Conservation (phyloP, 2,329 filamentous ascomycete species). For the Metarhizium robertsii region DNA sequence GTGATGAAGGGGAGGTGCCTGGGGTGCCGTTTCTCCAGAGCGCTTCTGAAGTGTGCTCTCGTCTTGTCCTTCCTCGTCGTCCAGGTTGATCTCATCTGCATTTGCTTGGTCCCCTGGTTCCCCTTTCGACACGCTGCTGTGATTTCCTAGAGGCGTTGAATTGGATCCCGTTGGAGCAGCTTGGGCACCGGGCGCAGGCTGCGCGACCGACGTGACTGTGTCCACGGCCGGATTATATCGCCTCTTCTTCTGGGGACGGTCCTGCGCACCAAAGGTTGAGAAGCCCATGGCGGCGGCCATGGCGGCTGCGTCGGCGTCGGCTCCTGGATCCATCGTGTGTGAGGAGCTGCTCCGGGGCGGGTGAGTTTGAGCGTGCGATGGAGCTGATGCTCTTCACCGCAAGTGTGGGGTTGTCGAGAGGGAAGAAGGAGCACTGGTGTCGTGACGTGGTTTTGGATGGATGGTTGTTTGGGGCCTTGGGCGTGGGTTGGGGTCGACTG, state of each 20-base stretch:
- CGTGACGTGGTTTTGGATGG: constrained; percentile 1
- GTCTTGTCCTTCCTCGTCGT: constrained; percentile 19
- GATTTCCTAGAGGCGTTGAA: constrained; percentile 26
- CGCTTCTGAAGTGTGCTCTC: background rate
- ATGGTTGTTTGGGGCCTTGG: background rate
- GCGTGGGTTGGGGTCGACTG: background rate
- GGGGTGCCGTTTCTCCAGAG: background rate
- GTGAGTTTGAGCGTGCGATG: background rate
- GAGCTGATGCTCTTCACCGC: background rate
- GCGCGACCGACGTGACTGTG: constrained; percentile 18
- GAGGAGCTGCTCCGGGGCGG: background rate
- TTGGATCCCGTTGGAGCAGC: constrained; percentile 24
- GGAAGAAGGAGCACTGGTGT: background rate
- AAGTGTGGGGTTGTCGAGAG: background rate
- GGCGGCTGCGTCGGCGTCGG: constrained; percentile 22
- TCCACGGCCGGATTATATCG: constrained; percentile 52
- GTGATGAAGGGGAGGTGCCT: constrained; percentile 21
- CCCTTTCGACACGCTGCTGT: constrained; percentile 3
- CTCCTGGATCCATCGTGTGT: constrained; percentile 11
- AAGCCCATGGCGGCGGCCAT: constrained; percentile 64
- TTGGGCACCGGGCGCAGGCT: background rate
- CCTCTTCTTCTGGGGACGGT: constrained; percentile 51
- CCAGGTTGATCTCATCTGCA: constrained; percentile 36
- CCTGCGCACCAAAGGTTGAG: constrained; percentile 54
- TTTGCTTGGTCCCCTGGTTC: constrained; percentile 19